Percentiles rank a stretch among this genome's conserved stretches.
Evolutionary conservation across 202 grass and related monocot genomes (phyloP).

Genomic region (Carex sylvatica): DNA sequence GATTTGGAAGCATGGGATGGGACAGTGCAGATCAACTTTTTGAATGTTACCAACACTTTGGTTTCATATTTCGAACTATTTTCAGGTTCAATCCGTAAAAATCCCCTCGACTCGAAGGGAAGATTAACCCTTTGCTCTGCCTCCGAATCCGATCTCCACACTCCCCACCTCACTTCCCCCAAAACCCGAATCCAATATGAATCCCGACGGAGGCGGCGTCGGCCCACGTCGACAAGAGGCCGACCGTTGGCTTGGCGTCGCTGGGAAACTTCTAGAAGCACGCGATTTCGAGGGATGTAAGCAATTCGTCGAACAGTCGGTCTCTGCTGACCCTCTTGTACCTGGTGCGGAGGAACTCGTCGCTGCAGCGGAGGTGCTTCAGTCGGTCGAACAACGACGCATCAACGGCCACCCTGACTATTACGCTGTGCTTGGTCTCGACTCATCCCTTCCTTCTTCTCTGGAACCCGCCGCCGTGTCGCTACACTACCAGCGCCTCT

Average conservation of each 20-base stretch:
- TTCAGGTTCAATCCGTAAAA: background rate
- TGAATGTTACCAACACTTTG: background rate
- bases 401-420: conserved; percentile 41
- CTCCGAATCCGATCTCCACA: conserved; percentile 11
- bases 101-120: background rate
- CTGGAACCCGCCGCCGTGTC: conserved; percentile 39
- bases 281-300: conserved; percentile 62
- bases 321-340: conserved; percentile 46
- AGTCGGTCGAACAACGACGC: conserved; percentile 37
- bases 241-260: conserved; percentile 43
- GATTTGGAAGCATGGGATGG: background rate
- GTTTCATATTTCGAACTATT: background rate
- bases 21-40: background rate
- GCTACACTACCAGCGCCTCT: conserved; percentile 52
- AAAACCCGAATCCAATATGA: conserved; percentile 26
- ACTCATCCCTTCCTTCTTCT: conserved; percentile 34
- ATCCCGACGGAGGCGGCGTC: conserved; percentile 30
- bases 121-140: background rate
- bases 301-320: conserved; percentile 42
- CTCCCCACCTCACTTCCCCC: conserved; percentile 9
- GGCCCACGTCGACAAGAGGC: conserved; percentile 30
- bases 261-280: conserved; percentile 46
- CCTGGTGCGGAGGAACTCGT: conserved; percentile 61
- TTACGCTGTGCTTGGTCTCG: conserved; percentile 56
- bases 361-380: conserved; percentile 54